Evolutionary conservation across 2,329 filamentous ascomycete species (phyloP).

Genomic region (Lachnellula arida): DNA sequence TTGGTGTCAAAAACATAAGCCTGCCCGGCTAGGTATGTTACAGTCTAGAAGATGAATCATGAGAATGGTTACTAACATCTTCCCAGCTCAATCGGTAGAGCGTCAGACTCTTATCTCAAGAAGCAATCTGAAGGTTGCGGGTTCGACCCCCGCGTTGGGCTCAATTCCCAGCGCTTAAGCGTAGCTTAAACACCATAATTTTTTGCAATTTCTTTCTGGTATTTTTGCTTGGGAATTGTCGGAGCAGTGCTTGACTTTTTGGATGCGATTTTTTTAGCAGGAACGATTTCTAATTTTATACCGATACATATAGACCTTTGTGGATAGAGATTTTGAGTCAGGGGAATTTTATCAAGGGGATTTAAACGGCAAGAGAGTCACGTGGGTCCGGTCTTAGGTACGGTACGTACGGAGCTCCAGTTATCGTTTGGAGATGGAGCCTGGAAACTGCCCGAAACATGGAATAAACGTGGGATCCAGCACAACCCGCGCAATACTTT

Average conservation of each 20-base stretch:
- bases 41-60: constrained; percentile 1
- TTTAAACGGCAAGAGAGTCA: too few species aligned
- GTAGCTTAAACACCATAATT: not conserved
- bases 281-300: too few species aligned
- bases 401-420: too few species aligned
- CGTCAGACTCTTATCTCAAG: constrained; percentile 3
- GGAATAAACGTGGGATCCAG: too few species aligned
- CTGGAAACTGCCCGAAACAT: too few species aligned
- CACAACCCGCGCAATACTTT: too few species aligned
- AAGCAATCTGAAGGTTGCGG: constrained; percentile 39
- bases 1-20: not conserved
- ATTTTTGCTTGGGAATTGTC: not conserved
- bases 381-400: too few species aligned
- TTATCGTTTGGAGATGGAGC: too few species aligned
- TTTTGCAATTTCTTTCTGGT: not conserved
- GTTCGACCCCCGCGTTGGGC: constrained; percentile 37
- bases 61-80: not conserved
- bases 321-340: too few species aligned
- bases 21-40: constrained; percentile 1
- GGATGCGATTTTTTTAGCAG: too few species aligned
- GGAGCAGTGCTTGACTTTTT: not conserved
- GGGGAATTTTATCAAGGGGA: too few species aligned
- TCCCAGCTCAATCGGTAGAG: constrained; percentile 7
- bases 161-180: constrained; percentile 17
- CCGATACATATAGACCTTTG: too few species aligned